A percentile compares a stretch with the other conserved stretches of the same genome.
phyloP scores from a whole-genome alignment of 2,329 filamentous ascomycete genomes.

The Lachnellula suecica region DNA sequence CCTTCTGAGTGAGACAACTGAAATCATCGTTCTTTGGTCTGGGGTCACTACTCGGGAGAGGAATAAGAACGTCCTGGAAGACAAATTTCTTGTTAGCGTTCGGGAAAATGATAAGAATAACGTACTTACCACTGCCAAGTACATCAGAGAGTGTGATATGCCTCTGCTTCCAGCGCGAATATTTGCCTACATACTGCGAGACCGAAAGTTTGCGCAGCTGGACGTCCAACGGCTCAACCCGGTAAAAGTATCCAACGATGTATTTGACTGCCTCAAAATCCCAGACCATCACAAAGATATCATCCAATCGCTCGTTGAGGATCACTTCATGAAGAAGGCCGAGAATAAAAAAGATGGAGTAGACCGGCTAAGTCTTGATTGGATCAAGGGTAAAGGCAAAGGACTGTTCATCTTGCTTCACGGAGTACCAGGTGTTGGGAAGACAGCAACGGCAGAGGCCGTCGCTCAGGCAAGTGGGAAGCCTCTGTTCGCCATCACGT shows the following conservation, averaged over 20 bases:
- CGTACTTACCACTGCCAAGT: not conserved
- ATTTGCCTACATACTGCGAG: slow-evolving; percentile 26
- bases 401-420: slow-evolving; percentile 48
- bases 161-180: slow-evolving; percentile 49
- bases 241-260: slow-evolving; percentile 27
- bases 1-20: slow-evolving; percentile 26
- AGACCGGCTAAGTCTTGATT: slow-evolving; percentile 30
- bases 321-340: slow-evolving; percentile 17
- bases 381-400: slow-evolving; percentile 51
- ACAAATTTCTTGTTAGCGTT: not conserved
- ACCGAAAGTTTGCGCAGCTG: slow-evolving; percentile 27
- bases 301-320: slow-evolving; percentile 20
- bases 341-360: not conserved
- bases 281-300: slow-evolving; percentile 21
- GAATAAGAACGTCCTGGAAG: not conserved
- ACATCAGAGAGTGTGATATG: slow-evolving; percentile 40
- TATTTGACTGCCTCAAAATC: slow-evolving; percentile 40
- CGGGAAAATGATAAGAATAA: not conserved
- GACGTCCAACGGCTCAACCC: slow-evolving; percentile 18
- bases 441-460: slow-evolving; percentile 54
- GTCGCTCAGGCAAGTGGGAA: slow-evolving; percentile 48
- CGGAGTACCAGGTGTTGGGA: slow-evolving; percentile 48
- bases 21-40: not conserved
- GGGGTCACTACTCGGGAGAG: not conserved
- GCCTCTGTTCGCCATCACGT: slow-evolving; percentile 51